Evolutionary conservation across 768 basidiomycete species (phyloP), one percentile per base, ranked within the genome.

Genomic region (Termitomyces sp.): DNA sequence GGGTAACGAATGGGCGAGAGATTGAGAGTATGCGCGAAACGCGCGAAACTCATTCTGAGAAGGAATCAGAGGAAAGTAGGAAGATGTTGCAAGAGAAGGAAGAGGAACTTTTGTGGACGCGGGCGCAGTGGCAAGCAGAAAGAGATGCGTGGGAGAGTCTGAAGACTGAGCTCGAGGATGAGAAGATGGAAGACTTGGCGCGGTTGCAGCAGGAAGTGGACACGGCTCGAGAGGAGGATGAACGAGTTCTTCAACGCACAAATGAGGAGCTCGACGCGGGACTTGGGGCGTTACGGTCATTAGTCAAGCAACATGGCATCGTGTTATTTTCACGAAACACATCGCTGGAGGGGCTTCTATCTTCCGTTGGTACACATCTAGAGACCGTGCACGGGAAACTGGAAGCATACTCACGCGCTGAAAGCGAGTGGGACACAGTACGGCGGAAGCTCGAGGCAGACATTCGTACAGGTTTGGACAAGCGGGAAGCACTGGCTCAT

Each of bases 281-380:
- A 9, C 67, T 80, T 10, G 74, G 75, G 5, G 71, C 77, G 14
- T 66, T 91, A 35, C 79, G 77, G 51, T 67, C 61, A 5, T 71
- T 92, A 62, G 77, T 87, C 59, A 80, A 81, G 63, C 75, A 76
- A 38, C 82, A 88, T 66, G 78, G 77, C 16, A 77, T 91, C 63
- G 77, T 78, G n/a, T 70, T 84, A 23, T 80, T 76, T 61, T 77
- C 81, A 16, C 73, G 77, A 54, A 83, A 86, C 58, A 61, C 73
- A 23, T 80, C 84, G 23, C 58, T 86, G 38, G 75, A 77, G 50
- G 80, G 76, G 50, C 68, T 87, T 1, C 63, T 85, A 55, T 67
- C 72, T 13, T 78, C 84, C 16, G 68, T 88, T 41, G 75, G 74
- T 1, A 65, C 74, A 36, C 86, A 89, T 70, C 63, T 89, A 36